Evolutionary conservation across 345 rosid genomes (phyloP).

Genomic region (Schrenkiella parvula): DNA sequence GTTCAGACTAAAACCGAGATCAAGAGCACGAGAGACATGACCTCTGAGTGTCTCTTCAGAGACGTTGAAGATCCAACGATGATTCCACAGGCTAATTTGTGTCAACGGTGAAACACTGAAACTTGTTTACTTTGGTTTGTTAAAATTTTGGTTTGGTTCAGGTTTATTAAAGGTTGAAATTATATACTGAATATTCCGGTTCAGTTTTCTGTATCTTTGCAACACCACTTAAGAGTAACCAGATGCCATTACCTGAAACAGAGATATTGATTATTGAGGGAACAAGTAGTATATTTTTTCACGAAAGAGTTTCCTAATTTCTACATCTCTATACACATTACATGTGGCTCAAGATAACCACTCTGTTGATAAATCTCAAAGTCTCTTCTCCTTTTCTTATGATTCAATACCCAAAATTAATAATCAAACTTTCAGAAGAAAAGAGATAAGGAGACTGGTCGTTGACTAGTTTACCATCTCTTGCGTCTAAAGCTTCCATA

Average conservation of each 20-base stretch:
- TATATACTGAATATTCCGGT: not conserved
- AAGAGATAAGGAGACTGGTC: not conserved
- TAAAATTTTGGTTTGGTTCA: too few relatives aligned
- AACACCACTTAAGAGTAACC: not conserved
- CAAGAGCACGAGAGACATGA: too few relatives aligned
- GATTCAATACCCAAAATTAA: not conserved
- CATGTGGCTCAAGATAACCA: slow-evolving; percentile 11
- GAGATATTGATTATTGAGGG: not conserved
- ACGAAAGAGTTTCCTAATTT: slow-evolving; percentile 19
- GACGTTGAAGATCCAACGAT: too few relatives aligned
- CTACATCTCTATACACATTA: slow-evolving; percentile 20
- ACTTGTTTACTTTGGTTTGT: too few relatives aligned
- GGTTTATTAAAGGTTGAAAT: not conserved
- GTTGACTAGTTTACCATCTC: not conserved
- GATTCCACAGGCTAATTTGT: too few relatives aligned
- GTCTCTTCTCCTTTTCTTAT: slow-evolving; percentile 10
- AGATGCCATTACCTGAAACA: not conserved
- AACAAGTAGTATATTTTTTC: not conserved
- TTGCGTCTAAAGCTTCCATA: slow-evolving; percentile 13
- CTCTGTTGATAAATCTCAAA: not conserved
- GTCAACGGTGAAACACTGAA: too few relatives aligned
- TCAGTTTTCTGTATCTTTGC: too few relatives aligned
- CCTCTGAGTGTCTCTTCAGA: too few relatives aligned
- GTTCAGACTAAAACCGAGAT: too few relatives aligned
- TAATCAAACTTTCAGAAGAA: not conserved